Conservation (phyloP, 148 eudicot species). For the Pharnaceum exiguum region DNA sequence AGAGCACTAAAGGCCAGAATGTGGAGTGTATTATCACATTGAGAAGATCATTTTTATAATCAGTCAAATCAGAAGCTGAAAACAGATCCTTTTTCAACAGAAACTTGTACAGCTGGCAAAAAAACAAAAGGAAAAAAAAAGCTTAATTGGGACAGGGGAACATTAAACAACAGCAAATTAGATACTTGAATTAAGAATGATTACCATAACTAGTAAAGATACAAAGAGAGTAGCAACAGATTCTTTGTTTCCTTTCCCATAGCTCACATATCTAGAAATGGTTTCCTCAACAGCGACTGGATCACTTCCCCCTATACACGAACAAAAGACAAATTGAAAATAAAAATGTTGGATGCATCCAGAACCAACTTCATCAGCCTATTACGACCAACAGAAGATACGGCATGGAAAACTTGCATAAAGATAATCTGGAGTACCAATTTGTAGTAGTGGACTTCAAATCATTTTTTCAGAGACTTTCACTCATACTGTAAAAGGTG, state of each 20-base stretch:
- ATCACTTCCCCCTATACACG: constrained; percentile 59
- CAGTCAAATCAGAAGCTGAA: no score
- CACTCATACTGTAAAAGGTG: no score
- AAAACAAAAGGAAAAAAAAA: not conserved
- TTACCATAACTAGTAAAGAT: constrained; percentile 72
- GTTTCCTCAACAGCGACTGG: constrained; percentile 36
- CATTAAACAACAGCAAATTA: not conserved
- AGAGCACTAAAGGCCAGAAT: not conserved
- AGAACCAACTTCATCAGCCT: not conserved
- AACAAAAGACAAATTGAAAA: constrained; percentile 2
- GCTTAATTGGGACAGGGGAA: not conserved
- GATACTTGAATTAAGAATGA: not conserved
- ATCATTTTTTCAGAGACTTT: no score
- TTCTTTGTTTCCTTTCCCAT: constrained; percentile 60
- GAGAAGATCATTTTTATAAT: not conserved
- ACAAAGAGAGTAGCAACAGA: constrained; percentile 73
- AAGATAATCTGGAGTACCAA: not conserved
- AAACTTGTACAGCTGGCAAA: not conserved
- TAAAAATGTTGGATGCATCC: not conserved
- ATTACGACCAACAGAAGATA: not conserved
- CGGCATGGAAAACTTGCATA: not conserved
- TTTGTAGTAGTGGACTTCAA: no score
- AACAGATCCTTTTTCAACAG: no score
- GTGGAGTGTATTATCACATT: not conserved
- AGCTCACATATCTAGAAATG: constrained; percentile 34